Evolutionary conservation across 2,329 filamentous ascomycete species (phyloP).

Genomic region (Leptodontidium sp.): DNA sequence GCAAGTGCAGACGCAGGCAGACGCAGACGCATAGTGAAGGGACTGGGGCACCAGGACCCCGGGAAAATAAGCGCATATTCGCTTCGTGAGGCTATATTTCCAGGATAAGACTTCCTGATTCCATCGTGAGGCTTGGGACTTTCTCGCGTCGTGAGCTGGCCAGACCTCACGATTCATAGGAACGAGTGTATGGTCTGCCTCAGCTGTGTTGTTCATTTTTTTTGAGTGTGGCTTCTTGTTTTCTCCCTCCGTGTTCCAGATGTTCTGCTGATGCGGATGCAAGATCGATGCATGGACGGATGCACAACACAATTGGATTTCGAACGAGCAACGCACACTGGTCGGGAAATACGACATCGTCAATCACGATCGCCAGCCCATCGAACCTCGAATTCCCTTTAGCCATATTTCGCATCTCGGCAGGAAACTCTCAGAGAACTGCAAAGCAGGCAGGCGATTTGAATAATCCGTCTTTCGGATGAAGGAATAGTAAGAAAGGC

Average conservation of each 20-base stretch:
- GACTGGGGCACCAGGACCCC: too few relatives aligned
- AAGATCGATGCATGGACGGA: too few relatives aligned
- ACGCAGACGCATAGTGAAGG: background rate
- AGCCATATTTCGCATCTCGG: background rate
- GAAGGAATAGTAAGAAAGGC: background rate
- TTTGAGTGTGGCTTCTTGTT: too few relatives aligned
- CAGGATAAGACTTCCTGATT: constrained; percentile 1
- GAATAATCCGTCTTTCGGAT: background rate
- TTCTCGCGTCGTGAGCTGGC: background rate
- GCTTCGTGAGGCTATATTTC: constrained; percentile 15
- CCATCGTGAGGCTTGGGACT: constrained; percentile 4
- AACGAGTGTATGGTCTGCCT: background rate
- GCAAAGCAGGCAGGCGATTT: background rate
- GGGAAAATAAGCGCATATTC: constrained; percentile 9
- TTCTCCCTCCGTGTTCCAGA: too few relatives aligned
- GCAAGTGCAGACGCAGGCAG: background rate
- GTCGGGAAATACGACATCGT: background rate
- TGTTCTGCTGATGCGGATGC: too few relatives aligned
- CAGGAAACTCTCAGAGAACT: background rate
- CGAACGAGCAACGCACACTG: background rate
- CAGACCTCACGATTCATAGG: background rate
- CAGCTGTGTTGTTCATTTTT: background rate
- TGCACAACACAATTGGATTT: too few relatives aligned
- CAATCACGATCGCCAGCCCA: background rate
- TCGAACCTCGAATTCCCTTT: background rate